Conservation (phyloP, 2,329 filamentous ascomycete genomes). For the Purpureocillium lavendulum region DNA sequence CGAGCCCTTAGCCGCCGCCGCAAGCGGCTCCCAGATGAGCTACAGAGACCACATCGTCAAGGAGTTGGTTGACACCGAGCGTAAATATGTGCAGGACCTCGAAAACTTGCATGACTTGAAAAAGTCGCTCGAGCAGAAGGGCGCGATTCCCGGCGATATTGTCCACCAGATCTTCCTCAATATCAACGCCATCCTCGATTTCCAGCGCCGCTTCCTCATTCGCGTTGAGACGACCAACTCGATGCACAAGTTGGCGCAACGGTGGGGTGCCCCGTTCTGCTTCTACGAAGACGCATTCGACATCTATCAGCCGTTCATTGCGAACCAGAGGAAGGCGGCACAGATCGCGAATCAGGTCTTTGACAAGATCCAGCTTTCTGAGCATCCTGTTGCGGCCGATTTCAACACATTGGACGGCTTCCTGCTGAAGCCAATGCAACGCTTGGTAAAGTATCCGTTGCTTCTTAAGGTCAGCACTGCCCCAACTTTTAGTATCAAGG, state of each 20-base stretch:
- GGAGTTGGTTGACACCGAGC: conserved; percentile 88
- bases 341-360: conserved; percentile 77
- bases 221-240: conserved; percentile 93
- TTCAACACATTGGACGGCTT: conserved; percentile 87
- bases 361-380: conserved; percentile 72
- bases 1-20: conserved; percentile 30
- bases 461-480: conserved; percentile 60
- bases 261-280: conserved; percentile 91
- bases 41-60: conserved; percentile 81
- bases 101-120: conserved; percentile 91
- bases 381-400: conserved; percentile 73
- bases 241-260: conserved; percentile 64
- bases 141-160: conserved; percentile 78
- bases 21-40: conserved; percentile 61
- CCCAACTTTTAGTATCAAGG: background rate
- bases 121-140: conserved; percentile 79
- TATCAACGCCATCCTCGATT: conserved; percentile 88
- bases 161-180: conserved; percentile 96
- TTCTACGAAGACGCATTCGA: conserved; percentile 79
- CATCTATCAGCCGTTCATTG: conserved; percentile 95
- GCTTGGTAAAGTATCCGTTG: conserved; percentile 88
- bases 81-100: conserved; percentile 95
- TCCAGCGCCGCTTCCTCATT: conserved; percentile 90
- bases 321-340: conserved; percentile 88
- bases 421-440: conserved; percentile 91